Evolutionary conservation across 78 protist species (phyloP).

Genomic region (Dictyostelium capitatum): DNA sequence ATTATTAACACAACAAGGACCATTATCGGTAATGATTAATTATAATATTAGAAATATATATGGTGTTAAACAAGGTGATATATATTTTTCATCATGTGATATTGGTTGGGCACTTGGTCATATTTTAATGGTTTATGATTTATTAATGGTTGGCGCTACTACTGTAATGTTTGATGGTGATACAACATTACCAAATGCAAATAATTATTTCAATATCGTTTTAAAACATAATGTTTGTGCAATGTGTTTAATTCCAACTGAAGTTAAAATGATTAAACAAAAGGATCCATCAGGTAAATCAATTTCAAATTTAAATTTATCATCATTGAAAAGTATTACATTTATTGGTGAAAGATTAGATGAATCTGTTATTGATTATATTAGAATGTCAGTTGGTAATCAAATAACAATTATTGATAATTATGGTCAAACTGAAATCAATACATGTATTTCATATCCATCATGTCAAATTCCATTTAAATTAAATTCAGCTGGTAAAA

Average conservation of each 20-base stretch:
- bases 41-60: conserved; percentile 7
- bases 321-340: neutral
- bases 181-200: conserved; percentile 65
- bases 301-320: conserved; percentile 6
- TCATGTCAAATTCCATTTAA: neutral
- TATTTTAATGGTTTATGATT: conserved; percentile 35
- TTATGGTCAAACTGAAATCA: neutral
- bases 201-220: conserved; percentile 36
- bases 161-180: conserved; percentile 75
- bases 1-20: conserved; percentile 26
- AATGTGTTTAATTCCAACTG: conserved; percentile 79
- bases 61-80: neutral
- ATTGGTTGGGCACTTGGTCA: conserved; percentile 66
- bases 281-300: conserved; percentile 47
- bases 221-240: conserved; percentile 35
- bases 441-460: neutral
- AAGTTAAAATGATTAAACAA: conserved; percentile 52
- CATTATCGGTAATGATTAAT: conserved; percentile 38
- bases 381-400: neutral
- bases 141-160: conserved; percentile 47
- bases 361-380: neutral
- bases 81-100: neutral
- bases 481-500: conserved; percentile 24
- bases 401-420: neutral
- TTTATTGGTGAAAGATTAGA: conserved; percentile 60